phyloP scores from a whole-genome alignment of 2,329 filamentous ascomycete species.

The Alternaria alternata region DNA sequence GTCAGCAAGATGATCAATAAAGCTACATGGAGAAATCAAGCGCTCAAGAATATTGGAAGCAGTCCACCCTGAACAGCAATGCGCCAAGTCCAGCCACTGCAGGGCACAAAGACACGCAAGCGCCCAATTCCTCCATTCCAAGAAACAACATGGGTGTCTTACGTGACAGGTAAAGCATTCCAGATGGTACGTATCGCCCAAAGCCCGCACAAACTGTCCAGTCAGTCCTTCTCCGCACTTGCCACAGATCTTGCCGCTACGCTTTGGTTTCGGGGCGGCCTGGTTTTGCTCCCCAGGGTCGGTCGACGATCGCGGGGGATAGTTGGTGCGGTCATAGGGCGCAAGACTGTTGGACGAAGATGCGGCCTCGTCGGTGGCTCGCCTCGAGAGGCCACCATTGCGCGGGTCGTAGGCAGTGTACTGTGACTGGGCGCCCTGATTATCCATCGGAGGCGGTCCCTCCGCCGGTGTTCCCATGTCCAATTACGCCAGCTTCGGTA shows the following conservation, averaged over 20 bases:
- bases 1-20: conserved; percentile 6
- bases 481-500: conserved; percentile 35
- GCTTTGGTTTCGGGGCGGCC: conserved; percentile 39
- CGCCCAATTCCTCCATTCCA: background rate
- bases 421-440: conserved; percentile 36
- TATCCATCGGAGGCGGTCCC: conserved; percentile 47
- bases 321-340: conserved; percentile 32
- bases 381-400: conserved; percentile 42
- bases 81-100: background rate
- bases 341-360: conserved; percentile 34
- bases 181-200: conserved; percentile 93
- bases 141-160: conserved; percentile 33
- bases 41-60: background rate
- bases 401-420: conserved; percentile 43
- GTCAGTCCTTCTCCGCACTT: conserved; percentile 89
- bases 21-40: background rate
- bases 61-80: background rate
- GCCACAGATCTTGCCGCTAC: conserved; percentile 64
- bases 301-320: conserved; percentile 37
- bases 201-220: conserved; percentile 92
- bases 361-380: conserved; percentile 42
- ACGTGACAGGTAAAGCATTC: conserved; percentile 98
- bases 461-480: conserved; percentile 48
- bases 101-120: background rate
- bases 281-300: conserved; percentile 40